These are phyloP conservation scores for Cryphonectria nitschkei DNA, from an alignment of 2,329 filamentous ascomycete species.

Conservation along the genomic window DNA sequence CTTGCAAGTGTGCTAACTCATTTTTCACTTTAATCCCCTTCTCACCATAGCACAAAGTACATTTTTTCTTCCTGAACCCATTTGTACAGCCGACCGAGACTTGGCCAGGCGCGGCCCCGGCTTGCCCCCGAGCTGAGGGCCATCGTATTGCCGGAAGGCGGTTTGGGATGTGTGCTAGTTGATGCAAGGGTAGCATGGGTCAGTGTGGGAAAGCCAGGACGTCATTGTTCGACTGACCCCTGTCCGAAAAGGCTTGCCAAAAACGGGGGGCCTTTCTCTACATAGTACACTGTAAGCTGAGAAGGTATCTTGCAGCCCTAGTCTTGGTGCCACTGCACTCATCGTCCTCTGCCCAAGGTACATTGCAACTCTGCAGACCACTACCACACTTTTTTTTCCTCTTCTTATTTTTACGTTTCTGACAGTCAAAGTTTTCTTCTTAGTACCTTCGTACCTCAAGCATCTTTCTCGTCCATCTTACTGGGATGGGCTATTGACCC, in stretches of 20 bases:
- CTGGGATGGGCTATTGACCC: background rate
- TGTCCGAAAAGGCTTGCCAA: background rate
- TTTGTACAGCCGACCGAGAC: background rate
- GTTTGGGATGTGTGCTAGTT: slow-evolving; percentile 25
- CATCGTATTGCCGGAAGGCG: slow-evolving; percentile 20
- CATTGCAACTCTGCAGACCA: background rate
- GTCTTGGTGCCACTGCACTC: background rate
- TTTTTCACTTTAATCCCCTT: background rate
- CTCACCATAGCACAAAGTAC: background rate
- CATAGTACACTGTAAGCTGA: background rate
- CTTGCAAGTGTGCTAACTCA: slow-evolving; percentile 8
- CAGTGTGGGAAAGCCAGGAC: slow-evolving; percentile 18
- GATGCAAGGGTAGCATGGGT: slow-evolving; percentile 26
- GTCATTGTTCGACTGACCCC: slow-evolving; percentile 23
- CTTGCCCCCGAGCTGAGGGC: background rate
- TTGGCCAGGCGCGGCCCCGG: background rate
- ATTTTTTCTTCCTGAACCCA: background rate
- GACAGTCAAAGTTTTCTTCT: background rate
- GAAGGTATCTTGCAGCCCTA: slow-evolving; percentile 8
- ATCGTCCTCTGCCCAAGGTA: background rate
- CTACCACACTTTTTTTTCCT: background rate
- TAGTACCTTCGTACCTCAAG: background rate
- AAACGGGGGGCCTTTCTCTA: background rate
- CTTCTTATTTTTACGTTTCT: background rate
- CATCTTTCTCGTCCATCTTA: background rate